Base-by-base conservation (phyloP, 768 basidiomycete genomes). In the Amanita pseudoporphyria region DNA sequence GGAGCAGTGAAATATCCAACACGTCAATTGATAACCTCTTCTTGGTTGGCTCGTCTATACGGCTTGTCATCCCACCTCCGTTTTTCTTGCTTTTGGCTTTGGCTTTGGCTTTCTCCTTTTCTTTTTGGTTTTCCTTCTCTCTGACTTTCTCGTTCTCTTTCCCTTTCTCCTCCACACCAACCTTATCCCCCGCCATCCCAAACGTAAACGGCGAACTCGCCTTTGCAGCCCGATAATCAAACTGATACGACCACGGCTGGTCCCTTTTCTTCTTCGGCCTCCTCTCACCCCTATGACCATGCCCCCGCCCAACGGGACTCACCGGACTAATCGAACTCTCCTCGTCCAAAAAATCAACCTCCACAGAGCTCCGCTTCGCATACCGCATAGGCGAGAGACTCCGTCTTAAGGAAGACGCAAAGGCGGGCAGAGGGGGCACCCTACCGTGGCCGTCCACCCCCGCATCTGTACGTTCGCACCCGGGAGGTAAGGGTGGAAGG, bases 171-270 rank as follows among this genome's bases (percentile, higher is more conserved):
- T 46, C 40, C 31, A 41, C 47, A 3, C 41, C 39, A 40, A 28
- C 22, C 2, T 36, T 10, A 24, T 33, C 40, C 38, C 42, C 31
- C 12, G n/a, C 32, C 39, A 21, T 39, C 30, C 18, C 49, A 42
- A 50, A 42, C 22, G 43, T 28, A 44, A 56, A 56, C 16, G 55
- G 55, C 19, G 55, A 56, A 22, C 48, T 50, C 10, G 47, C 58
- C 42, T 43, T 48, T 28, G 58, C 56, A 19, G 47, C 54, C 21
- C 49, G 39, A 47, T 53, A 61, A 33, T 52, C 51, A 48, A 56
- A 61, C 54, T 54, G 58, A 49, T 60, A 61, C 40, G 60, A 61
- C 53, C 60, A 37, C 2, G 60, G 60, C 49, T 61, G 60, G 30
- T 31, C 41, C 2, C 49, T 52, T 16, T 53, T 52, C 47, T 48